phyloP scores from a whole-genome alignment of 805 yeast species.

The Peterozyma toletana region DNA sequence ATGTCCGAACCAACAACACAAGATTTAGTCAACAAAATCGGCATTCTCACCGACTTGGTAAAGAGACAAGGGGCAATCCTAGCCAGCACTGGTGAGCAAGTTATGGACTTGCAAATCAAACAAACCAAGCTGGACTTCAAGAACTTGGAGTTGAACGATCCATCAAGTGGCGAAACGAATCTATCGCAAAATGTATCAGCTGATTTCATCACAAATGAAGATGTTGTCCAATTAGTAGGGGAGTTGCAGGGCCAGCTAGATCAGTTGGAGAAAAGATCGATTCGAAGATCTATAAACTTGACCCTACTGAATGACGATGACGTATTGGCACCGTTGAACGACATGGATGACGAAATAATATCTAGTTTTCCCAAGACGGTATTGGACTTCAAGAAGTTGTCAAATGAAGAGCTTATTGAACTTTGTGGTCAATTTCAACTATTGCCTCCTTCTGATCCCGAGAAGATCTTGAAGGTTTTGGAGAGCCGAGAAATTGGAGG shows the following conservation, averaged over 20 bases:
- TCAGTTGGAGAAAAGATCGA: slow-evolving; percentile 66
- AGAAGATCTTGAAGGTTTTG: slow-evolving; percentile 20
- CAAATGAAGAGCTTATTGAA: slow-evolving; percentile 37
- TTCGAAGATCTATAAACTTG: slow-evolving; percentile 64
- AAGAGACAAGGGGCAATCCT: slow-evolving; percentile 60
- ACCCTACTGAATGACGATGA: slow-evolving; percentile 33
- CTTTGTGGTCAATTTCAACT: slow-evolving; percentile 72
- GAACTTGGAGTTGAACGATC: slow-evolving; percentile 16
- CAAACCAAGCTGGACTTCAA: slow-evolving; percentile 28
- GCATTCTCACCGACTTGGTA: slow-evolving; percentile 43
- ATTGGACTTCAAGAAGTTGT: slow-evolving; percentile 40
- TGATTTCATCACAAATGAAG: slow-evolving; percentile 74
- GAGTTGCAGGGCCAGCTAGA: slow-evolving; percentile 88
- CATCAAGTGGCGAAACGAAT: background rate
- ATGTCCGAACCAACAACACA: slow-evolving; percentile 13
- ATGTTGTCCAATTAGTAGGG: slow-evolving; percentile 77
- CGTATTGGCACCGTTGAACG: slow-evolving; percentile 61
- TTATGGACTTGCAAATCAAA: slow-evolving; percentile 61
- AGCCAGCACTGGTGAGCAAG: slow-evolving; percentile 73
- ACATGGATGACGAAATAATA: slow-evolving; percentile 63
- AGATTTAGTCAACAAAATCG: slow-evolving; percentile 36
- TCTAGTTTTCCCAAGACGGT: slow-evolving; percentile 52
- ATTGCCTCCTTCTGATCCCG: slow-evolving; percentile 55
- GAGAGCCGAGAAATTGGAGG: slow-evolving; percentile 18
- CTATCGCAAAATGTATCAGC: slow-evolving; percentile 27